Evolutionary conservation across 2,329 filamentous ascomycete species (phyloP), one percentile per base, ranked within the genome.

Genomic region (Beauveria sp.): DNA sequence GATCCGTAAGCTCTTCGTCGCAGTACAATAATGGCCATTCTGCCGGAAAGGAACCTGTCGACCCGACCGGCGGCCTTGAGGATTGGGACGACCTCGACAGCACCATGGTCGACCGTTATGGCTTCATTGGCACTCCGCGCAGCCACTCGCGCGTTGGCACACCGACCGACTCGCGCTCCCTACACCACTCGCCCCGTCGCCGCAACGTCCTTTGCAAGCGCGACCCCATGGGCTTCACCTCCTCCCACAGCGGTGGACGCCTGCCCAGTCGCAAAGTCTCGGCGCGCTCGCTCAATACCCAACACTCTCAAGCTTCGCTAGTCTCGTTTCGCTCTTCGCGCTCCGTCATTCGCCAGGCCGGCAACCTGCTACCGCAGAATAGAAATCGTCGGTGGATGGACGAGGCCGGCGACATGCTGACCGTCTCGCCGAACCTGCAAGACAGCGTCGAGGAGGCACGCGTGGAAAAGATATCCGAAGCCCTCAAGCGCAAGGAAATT

Each of bases 361-460:
- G 79, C 62, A 87, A 87, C 68, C 74, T 81, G 63, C 73, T 88
- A 46, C 84, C 84, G 20, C 79, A 85, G 68, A 86, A 87, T 66
- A 78, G 79, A 62, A 82, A 86, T 67, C 78, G 84, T 63, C 79
- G 82, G 59, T 81, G 80, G 76, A 80, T 86, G 73, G 84, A 87
- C 64, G 83, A 85, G 66, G 85, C 86, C 7, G 83, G 84, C n/a
- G 84, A 86, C 64, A 87, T 88, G 81, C 77, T 89, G 59, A 82
- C 84, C 10, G 71, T 84, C 34, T 78, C 83, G 30, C 82, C 84
- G 5, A 84, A 81, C 16, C 70, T 86, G 48, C 77, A 79, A 22
- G 79, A 84, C 66, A 79, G 80, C 44, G 75, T 76, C 10, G 84
- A 87, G 61, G 83, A 86, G 64, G 79, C 80, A 24, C 76, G 79